Conservation (phyloP, 306 rosid species). For the Sicyos edulis region DNA sequence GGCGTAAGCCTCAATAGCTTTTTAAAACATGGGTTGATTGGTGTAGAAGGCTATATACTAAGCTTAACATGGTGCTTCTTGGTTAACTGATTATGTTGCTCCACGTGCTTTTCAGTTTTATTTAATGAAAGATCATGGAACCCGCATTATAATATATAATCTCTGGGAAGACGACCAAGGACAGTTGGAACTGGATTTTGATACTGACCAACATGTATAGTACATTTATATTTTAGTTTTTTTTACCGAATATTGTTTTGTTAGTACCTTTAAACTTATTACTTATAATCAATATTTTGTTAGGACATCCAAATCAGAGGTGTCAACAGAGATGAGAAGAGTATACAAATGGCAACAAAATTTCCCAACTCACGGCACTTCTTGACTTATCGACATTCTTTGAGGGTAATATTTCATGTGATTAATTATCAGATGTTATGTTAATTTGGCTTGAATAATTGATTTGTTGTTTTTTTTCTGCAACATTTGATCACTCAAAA, state of each 20-base stretch:
- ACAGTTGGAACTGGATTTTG: slow-evolving; percentile 84
- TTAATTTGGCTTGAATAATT: slow-evolving; percentile 14
- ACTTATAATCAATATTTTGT: slow-evolving; percentile 17
- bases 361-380: slow-evolving; percentile 84
- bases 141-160: slow-evolving; percentile 82
- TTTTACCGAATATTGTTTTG: background rate
- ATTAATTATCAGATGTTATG: background rate
- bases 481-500: background rate
- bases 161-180: slow-evolving; percentile 99
- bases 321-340: slow-evolving; percentile 90
- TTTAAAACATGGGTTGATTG: no score
- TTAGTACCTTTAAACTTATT: slow-evolving; percentile 19
- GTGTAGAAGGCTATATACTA: background rate
- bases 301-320: slow-evolving; percentile 97
- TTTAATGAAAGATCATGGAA: slow-evolving; percentile 60
- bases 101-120: slow-evolving; percentile 46
- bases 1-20: no score
- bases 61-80: background rate
- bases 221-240: slow-evolving; percentile 6
- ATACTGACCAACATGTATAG: slow-evolving; percentile 73
- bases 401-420: slow-evolving; percentile 50
- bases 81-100: slow-evolving; percentile 26
- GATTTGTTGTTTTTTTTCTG: background rate
- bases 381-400: slow-evolving; percentile 84
- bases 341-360: slow-evolving; percentile 73